Percentiles rank a stretch among this genome's conserved stretches.
phyloP scores from a whole-genome alignment of 371 early-diverging fungal species.

The Apophysomyces trapeziformis region DNA sequence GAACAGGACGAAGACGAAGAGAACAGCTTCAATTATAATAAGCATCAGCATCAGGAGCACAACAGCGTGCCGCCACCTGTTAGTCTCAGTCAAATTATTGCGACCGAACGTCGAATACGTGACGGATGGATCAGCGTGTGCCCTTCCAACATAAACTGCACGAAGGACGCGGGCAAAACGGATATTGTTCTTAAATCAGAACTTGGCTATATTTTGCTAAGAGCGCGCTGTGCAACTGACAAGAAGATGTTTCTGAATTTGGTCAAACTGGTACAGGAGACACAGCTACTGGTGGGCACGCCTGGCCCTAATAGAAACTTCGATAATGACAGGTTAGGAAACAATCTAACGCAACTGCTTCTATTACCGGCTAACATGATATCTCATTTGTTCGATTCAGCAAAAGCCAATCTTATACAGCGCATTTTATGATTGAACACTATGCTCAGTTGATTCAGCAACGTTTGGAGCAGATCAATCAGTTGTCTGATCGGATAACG shows the following conservation, averaged over 20 bases:
- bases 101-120: background rate
- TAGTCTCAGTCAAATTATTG: background rate
- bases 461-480: background rate
- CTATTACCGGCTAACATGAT: no score
- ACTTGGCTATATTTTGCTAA: constrained; percentile 13
- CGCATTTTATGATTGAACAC: background rate
- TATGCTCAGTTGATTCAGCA: background rate
- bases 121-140: constrained; percentile 29
- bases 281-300: background rate
- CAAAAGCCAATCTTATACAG: no score
- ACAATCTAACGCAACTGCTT: no score
- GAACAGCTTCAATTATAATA: background rate
- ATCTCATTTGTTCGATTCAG: no score
- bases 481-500: background rate
- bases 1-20: background rate
- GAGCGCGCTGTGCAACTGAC: constrained; percentile 20
- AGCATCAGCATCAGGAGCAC: background rate
- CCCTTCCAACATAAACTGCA: constrained; percentile 18
- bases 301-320: no score
- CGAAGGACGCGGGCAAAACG: constrained; percentile 11
- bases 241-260: constrained; percentile 33
- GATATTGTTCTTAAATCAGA: constrained; percentile 14
- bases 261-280: background rate
- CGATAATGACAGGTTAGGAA: no score
- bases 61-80: background rate